These are phyloP conservation scores for Penicillium nordicum DNA, from an alignment of 2,329 filamentous ascomycete species.

Conservation along the genomic window DNA sequence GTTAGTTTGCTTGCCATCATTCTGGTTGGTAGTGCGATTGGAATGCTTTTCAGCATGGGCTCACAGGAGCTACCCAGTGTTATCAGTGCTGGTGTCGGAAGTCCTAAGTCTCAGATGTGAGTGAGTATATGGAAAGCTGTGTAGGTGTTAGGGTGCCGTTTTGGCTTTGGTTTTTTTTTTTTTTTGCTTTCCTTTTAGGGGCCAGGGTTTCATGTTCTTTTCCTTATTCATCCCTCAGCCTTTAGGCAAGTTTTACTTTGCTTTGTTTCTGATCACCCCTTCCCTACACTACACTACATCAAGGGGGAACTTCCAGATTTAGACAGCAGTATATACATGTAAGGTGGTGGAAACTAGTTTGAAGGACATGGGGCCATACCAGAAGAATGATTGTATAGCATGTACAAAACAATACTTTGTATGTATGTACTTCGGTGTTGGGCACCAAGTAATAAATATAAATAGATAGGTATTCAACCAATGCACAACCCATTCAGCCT, in stretches of 20 bases:
- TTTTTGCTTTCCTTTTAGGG: background rate
- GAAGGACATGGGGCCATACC: background rate
- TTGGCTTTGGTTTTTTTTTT: background rate
- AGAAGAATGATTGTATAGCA: background rate
- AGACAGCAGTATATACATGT: background rate
- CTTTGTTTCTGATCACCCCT: background rate
- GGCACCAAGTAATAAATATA: background rate
- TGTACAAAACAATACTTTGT: background rate
- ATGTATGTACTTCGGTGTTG: background rate
- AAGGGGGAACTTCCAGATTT: background rate
- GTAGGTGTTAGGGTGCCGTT: background rate
- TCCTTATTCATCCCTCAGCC: background rate
- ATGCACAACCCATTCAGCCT: background rate
- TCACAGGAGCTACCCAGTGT: slow-evolving; percentile 87
- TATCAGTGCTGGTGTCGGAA: slow-evolving; percentile 88
- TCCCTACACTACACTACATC: background rate
- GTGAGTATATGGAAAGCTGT: slow-evolving; percentile 17
- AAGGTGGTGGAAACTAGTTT: background rate
- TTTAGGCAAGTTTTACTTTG: background rate
- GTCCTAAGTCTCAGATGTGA: slow-evolving; percentile 52
- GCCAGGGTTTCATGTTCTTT: background rate
- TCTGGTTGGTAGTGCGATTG: slow-evolving; percentile 67
- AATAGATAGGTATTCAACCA: background rate
- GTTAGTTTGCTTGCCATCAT: slow-evolving; percentile 69
- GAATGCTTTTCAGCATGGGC: slow-evolving; percentile 77